These are phyloP conservation scores for Termitomyces sp. DNA, from an alignment of 768 basidiomycete species.

Conservation along the genomic window DNA sequence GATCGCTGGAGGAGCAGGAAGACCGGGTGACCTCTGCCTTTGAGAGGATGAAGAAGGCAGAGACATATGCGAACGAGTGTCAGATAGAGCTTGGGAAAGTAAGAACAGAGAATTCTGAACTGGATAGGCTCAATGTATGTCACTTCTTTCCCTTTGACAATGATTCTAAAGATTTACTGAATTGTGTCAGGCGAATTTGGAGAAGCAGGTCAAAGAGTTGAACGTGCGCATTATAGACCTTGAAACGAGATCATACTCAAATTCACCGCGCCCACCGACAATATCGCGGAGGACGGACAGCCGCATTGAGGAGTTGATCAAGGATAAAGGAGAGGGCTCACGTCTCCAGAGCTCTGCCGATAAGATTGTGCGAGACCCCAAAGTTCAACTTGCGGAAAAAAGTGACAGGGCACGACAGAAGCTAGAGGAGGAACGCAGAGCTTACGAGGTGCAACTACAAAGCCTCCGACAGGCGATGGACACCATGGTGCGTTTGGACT, in stretches of 20 bases:
- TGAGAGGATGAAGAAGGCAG: constrained; percentile 80
- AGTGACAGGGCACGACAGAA: constrained; percentile 55
- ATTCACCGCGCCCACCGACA: constrained; percentile 50
- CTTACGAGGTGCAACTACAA: constrained; percentile 53
- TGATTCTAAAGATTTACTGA: neutral
- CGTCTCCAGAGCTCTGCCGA: constrained; percentile 32
- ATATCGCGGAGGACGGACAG: constrained; percentile 58
- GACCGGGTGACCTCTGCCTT: constrained; percentile 68
- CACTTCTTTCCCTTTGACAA: neutral
- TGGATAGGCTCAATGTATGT: constrained; percentile 72
- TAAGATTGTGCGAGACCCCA: constrained; percentile 41
- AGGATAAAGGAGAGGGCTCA: constrained; percentile 41
- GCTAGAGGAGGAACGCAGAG: constrained; percentile 61
- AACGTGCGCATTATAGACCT: constrained; percentile 80
- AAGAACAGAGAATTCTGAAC: constrained; percentile 74
- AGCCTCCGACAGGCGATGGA: constrained; percentile 57
- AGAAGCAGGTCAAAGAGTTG: constrained; percentile 82
- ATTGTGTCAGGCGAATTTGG: constrained; percentile 58
- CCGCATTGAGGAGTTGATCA: constrained; percentile 66
- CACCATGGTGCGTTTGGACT: constrained; percentile 42
- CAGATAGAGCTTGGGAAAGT: constrained; percentile 72
- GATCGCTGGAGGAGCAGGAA: constrained; percentile 71
- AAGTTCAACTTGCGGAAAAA: constrained; percentile 54
- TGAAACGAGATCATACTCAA: constrained; percentile 71
- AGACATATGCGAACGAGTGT: constrained; percentile 67